These are phyloP conservation scores for Suhomyces sp. DNA, from an alignment of 805 yeast species.

Conservation along the genomic window DNA sequence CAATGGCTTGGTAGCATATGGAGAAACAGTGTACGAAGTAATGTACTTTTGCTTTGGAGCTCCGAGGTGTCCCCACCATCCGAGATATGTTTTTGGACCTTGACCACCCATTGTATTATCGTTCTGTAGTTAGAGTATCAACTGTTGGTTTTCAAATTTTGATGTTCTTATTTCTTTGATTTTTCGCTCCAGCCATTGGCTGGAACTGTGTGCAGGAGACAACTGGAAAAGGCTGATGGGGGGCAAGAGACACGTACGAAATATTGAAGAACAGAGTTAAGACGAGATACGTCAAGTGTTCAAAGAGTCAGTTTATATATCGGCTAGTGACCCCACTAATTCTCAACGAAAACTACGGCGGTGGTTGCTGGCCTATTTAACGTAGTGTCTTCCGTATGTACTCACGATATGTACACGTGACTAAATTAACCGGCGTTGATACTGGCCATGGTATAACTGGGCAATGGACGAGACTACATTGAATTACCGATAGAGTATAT, in stretches of 20 bases:
- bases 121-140: not conserved
- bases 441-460: not conserved
- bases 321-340: not conserved
- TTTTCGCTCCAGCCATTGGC: constrained; percentile 12
- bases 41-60: constrained; percentile 83
- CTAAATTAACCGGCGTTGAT: not conserved
- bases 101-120: constrained; percentile 57
- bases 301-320: not conserved
- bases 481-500: constrained; percentile 1
- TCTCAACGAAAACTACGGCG: not conserved
- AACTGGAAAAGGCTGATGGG: not conserved
- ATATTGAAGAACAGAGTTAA: not conserved
- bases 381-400: not conserved
- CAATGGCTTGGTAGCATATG: constrained; percentile 89
- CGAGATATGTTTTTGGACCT: constrained; percentile 77
- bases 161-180: constrained; percentile 4
- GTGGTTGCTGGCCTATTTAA: not conserved
- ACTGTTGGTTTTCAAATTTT: not conserved
- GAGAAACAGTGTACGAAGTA: constrained; percentile 87
- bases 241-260: not conserved
- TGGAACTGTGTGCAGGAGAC: constrained; percentile 6
- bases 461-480: not conserved
- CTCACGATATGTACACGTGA: not conserved
- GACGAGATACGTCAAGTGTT: not conserved
- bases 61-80: constrained; percentile 97